Evolutionary conservation across 306 rosid genomes (phyloP).

Genomic region (Vicia sativa): DNA sequence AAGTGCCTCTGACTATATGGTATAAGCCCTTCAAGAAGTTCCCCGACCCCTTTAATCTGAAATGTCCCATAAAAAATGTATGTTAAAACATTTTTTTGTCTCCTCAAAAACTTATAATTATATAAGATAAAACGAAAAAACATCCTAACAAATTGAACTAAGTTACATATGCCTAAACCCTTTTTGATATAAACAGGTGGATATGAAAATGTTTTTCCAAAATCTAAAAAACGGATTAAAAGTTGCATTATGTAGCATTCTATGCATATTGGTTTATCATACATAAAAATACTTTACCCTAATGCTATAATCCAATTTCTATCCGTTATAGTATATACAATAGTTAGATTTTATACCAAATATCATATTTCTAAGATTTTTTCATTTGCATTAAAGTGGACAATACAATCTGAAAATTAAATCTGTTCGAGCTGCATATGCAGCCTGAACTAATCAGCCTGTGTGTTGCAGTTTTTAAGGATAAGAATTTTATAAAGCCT

Average conservation of each 20-base stretch:
- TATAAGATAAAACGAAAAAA: slow-evolving; percentile 3
- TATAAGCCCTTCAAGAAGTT: slow-evolving; percentile 77
- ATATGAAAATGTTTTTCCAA: too few species aligned
- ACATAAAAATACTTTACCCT: neutral
- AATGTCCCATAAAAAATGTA: slow-evolving; percentile 25
- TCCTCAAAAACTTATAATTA: neutral
- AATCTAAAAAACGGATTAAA: neutral
- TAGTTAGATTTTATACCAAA: neutral
- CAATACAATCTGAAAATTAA: slow-evolving; percentile 24
- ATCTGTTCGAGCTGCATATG: neutral
- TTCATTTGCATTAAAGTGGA: slow-evolving; percentile 3
- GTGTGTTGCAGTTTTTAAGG: slow-evolving; percentile 14
- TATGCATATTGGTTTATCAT: neutral
- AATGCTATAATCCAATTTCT: neutral
- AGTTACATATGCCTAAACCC: too few species aligned
- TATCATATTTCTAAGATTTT: slow-evolving; percentile 1
- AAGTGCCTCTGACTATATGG: slow-evolving; percentile 90
- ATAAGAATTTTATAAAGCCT: slow-evolving; percentile 5
- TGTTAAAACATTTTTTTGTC: too few species aligned
- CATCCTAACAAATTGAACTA: neutral
- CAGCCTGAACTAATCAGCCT: neutral
- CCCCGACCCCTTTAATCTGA: slow-evolving; percentile 85
- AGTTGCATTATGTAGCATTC: neutral
- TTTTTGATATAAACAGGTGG: too few species aligned
- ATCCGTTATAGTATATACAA: neutral